Base-by-base conservation (phyloP, 1,284 basidiomycete species). In the Leccinum cinnamomeum region DNA sequence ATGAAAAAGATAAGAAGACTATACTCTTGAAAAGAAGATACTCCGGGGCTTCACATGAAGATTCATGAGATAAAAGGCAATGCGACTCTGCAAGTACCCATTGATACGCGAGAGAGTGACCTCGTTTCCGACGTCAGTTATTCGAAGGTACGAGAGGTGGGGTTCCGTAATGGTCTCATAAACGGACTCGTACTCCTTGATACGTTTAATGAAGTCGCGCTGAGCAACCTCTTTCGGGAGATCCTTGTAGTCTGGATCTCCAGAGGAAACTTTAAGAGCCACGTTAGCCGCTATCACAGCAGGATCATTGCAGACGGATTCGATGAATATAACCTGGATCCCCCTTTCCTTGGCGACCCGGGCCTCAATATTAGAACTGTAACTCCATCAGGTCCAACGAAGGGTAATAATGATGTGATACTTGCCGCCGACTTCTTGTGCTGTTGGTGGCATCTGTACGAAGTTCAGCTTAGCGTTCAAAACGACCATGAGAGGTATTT, bases 31-130 rank as follows among this genome's bases (percentile, higher is more conserved):
- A 68, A 99, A 88, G 77, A 96, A 99, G 69, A 99, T 98, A 75
- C 91, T 95, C 64, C 97, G 84, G 12, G 97, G 97, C 71, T 98
- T 97, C 66, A 99, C 81, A 75, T 99, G 97, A 69, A 98, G 77
- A 77, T 99, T 99, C 96, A 98, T 98, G 62, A 99, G 82, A 77
- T 97, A 99, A 79, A 98, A 99, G 3, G 95, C 97, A 67, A 99
- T 97, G 41, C 97, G 89, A 81, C 92, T 95, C 74, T 97, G 94
- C 64, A 99, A 79, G 73, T 99, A 99, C 20, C 96, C 95, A 69
- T 94, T 85, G 58, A 96, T 95, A 66, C 88, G 84, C 67, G 89
- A 91, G 64, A 95, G 84, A 2, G 88, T 89, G 54, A 95, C 94
- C 74, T 92, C 89, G 66, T 85, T 86, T 11, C 95, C 95, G 28